These are phyloP conservation scores for Exophiala sp. DNA, from an alignment of 2,329 filamentous ascomycete species.

Conservation along the genomic window DNA sequence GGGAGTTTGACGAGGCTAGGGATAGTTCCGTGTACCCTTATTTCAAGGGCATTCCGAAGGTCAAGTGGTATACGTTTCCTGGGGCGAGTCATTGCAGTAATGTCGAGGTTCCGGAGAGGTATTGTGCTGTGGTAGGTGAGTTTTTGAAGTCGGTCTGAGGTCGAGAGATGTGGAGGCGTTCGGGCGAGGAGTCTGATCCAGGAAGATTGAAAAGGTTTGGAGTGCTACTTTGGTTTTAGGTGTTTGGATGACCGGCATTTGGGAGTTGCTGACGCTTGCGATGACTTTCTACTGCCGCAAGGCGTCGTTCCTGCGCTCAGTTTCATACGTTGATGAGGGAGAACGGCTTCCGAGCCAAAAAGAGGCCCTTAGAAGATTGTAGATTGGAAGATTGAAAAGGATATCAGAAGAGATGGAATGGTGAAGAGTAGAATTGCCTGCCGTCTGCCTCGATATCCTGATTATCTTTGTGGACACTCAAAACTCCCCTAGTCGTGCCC, in stretches of 20 bases:
- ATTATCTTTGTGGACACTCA: too few species aligned
- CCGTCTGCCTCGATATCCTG: too few species aligned
- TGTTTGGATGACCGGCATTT: not conserved
- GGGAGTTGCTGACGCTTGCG: too few species aligned
- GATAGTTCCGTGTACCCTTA: slow-evolving; percentile 22
- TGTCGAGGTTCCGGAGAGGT: slow-evolving; percentile 39
- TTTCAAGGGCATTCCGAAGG: slow-evolving; percentile 33
- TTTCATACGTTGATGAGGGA: too few species aligned
- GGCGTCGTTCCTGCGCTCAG: too few species aligned
- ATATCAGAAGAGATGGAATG: too few species aligned
- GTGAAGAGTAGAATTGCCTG: too few species aligned
- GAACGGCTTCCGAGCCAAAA: too few species aligned
- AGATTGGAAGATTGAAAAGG: too few species aligned
- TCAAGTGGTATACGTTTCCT: slow-evolving; percentile 39
- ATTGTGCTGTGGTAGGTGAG: slow-evolving; percentile 33
- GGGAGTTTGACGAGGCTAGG: slow-evolving; percentile 36
- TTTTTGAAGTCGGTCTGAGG: slow-evolving; percentile 30
- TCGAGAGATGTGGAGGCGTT: not conserved
- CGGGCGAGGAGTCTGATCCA: not conserved
- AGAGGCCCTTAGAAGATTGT: too few species aligned
- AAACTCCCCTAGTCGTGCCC: too few species aligned
- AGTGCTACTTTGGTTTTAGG: not conserved
- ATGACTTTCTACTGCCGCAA: too few species aligned
- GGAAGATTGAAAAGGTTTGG: not conserved
- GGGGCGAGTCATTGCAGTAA: slow-evolving; percentile 32